Base-by-base conservation (phyloP, 306 rosid species). In the Prosopis cineraria region DNA sequence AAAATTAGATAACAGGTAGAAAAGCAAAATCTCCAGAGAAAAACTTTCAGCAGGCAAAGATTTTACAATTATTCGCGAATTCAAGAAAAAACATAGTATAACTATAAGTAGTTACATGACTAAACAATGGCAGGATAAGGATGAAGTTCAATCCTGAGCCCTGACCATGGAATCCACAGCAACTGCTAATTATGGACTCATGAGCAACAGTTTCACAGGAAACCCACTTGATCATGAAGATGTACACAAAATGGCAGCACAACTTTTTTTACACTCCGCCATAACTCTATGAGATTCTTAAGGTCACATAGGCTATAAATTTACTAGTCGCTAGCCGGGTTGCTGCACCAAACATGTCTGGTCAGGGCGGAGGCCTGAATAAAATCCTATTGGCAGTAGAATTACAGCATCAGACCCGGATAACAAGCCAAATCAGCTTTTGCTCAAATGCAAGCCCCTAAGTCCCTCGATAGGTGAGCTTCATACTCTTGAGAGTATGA, bases 51-150 rank as follows among this genome's bases (percentile, higher is more conserved):
- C 65, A 79, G 78, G 52, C 48, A 62, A 80, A 70, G 81, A 74
- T 68, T 75, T 63, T 77, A 87, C 88, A 80, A 33, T 78, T 80
- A 80, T 83, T 80, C 27, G 84, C 50, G n/a, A 71, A 84, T 74
- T 58, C 5, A 40, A 30, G 70, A 81, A 73, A 24, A 20, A 31
- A 64, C 31, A 58, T 50, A n/a, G 66, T 33, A 71, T 72, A 80
- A 24, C 66, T 43, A 71, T 67, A 84, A 77, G 78, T 79, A 63
- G 69, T 78, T 75, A 60, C 56, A 70, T 12, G 73, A 76, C 76
- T 70, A 52, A 56, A 79, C 71, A 81, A n/a, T 43, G 68, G 74
- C 80, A 36, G 70, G 29, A 72, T 84, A 82, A 45, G 66, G 52
- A 52, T 75, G 76, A 56, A 58, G 83, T 56, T 84, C 83, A 58